Conservation (phyloP, 192 early-diverging fungal genomes). For the Chytriomyces sp. region DNA sequence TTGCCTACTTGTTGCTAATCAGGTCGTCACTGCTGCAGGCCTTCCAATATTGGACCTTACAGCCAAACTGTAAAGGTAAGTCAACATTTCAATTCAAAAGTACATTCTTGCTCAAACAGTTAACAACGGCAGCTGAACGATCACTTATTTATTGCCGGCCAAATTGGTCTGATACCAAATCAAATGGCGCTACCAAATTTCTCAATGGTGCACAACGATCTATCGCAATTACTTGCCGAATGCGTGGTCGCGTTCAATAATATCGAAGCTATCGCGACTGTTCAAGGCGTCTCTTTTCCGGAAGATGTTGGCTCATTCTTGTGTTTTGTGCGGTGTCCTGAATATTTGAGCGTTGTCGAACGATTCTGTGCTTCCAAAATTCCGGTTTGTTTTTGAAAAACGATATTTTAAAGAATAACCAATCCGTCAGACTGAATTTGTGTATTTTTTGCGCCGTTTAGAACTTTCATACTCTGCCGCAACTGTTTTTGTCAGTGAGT, state of each 20-base stretch:
- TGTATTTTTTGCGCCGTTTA: neutral
- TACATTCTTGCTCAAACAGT: neutral
- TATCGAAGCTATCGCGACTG: constrained; percentile 54
- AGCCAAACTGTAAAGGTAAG: constrained; percentile 71
- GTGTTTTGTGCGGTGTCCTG: constrained; percentile 59
- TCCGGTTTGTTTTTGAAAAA: constrained; percentile 21
- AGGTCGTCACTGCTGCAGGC: constrained; percentile 40
- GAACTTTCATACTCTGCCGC: constrained; percentile 45
- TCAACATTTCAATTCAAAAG: neutral
- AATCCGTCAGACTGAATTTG: neutral
- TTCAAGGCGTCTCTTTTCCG: constrained; percentile 32
- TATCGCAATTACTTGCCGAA: constrained; percentile 54
- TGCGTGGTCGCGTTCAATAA: constrained; percentile 60
- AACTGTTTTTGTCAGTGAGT: constrained; percentile 62
- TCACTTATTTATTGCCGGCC: constrained; percentile 75
- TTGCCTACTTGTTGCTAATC: neutral
- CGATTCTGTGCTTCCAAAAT: constrained; percentile 43
- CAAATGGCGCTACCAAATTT: constrained; percentile 62
- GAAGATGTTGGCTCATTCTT: constrained; percentile 55
- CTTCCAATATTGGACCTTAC: constrained; percentile 88
- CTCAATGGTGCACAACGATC: constrained; percentile 17
- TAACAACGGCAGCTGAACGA: constrained; percentile 48
- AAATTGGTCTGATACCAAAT: constrained; percentile 76
- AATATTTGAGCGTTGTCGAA: constrained; percentile 39
- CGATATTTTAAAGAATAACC: neutral